Percentiles rank a stretch among this genome's conserved stretches.
Conservation (phyloP, 345 rosid genomes). For the Toxicodendron radicans region DNA sequence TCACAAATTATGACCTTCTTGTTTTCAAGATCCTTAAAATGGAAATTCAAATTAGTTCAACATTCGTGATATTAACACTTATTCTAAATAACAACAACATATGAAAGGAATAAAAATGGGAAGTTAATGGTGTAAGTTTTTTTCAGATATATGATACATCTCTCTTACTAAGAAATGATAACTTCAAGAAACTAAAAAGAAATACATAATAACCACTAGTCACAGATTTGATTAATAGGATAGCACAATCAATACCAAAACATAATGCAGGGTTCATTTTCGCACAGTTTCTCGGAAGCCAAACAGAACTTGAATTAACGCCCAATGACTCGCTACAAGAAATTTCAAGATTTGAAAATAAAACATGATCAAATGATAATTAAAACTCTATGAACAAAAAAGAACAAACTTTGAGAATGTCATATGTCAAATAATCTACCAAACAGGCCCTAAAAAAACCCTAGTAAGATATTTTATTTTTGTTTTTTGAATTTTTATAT, state of each 20-base stretch:
- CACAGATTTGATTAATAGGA: background rate
- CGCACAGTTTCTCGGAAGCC: background rate
- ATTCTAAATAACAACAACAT: background rate
- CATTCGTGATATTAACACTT: background rate
- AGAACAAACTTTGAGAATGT: background rate
- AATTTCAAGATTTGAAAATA: background rate
- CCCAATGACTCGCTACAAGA: background rate
- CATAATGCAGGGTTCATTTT: background rate
- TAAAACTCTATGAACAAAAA: background rate
- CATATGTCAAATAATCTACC: no score
- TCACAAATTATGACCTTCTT: slow-evolving; percentile 84
- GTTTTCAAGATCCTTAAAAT: slow-evolving; percentile 75
- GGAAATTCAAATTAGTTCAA: slow-evolving; percentile 11
- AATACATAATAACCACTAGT: background rate
- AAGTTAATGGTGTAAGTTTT: background rate
- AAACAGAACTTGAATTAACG: background rate
- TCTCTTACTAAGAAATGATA: background rate
- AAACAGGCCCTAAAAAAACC: no score
- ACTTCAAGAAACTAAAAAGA: background rate
- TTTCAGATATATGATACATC: background rate
- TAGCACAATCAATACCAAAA: background rate
- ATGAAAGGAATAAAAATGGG: background rate
- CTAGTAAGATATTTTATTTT: no score
- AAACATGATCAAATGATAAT: background rate
- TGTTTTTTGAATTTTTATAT: no score